Percentiles rank a stretch among this genome's conserved stretches.
Evolutionary conservation across 306 rosid genomes (phyloP).

Genomic region (Leucaena leucocephala): DNA sequence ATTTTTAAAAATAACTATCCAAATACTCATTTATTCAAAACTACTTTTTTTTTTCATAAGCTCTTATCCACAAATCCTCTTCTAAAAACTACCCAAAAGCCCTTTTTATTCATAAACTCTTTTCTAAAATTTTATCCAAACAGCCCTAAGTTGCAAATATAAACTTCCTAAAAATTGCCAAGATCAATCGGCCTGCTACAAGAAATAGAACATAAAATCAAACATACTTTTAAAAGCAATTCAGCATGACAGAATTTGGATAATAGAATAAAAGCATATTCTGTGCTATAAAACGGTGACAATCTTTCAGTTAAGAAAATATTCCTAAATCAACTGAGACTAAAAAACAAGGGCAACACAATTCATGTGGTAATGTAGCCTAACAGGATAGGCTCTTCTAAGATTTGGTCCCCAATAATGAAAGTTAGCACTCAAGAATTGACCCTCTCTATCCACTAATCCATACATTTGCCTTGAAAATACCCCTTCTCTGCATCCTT

Average conservation of each 20-base stretch:
- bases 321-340: slow-evolving; percentile 30
- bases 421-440: slow-evolving; percentile 52
- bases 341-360: background rate
- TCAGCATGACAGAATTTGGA: slow-evolving; percentile 45
- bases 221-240: slow-evolving; percentile 18
- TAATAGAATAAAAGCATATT: slow-evolving; percentile 42
- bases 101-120: no score
- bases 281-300: slow-evolving; percentile 47
- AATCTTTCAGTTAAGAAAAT: slow-evolving; percentile 33
- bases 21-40: no score
- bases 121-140: no score
- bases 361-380: slow-evolving; percentile 21
- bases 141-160: background rate
- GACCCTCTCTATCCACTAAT: slow-evolving; percentile 45
- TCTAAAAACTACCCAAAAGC: no score
- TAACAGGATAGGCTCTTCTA: slow-evolving; percentile 42
- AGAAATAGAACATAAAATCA: background rate
- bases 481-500: slow-evolving; percentile 45
- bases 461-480: slow-evolving; percentile 37
- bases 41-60: no score
- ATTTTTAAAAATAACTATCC: no score
- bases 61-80: no score
- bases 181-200: background rate
- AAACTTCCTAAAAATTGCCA: background rate
- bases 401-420: slow-evolving; percentile 39